Base-by-base conservation (phyloP, 768 basidiomycete species). In the Kwoniella botswanensis region DNA sequence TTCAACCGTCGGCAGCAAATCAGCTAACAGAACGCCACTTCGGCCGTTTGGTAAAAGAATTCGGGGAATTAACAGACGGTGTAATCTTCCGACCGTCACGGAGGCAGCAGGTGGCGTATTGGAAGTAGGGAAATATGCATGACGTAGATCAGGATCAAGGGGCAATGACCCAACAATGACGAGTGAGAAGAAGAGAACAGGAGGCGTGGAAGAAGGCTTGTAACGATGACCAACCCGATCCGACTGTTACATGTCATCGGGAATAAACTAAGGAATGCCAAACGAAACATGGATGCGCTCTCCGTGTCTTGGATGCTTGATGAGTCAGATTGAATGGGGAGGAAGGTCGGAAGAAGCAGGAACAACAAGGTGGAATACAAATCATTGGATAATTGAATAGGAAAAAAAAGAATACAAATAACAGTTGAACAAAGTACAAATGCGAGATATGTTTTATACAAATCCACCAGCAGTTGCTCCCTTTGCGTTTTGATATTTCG, bases 1-100 rank as follows among this genome's bases (percentile, higher is more conserved):
- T 61, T 61, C 35, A 43, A 44, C 59, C 59, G 59, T 61, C 59
- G 59, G 59, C 21, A 61, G 43, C n/a, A 44, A 43, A 61, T 44
- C 13, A 1, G 22, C 59, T 61, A 61, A 44, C 35, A 61, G n/a
- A 43, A 29, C n/a, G 59, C 59, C 59, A 61, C 59, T 58, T 58
- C 57, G 57, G 57, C 29, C 57, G 57, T 58, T 41, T 26, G 57
- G 46, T 11, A 13, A 15, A 43, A 11, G 18, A 18, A 43, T 61
- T 61, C 59, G 42, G 46, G 46, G 46, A 50, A 50, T 50, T 7
- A 58, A 52, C 13, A 52, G 2, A 52, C 0, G 50, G 13, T 17
- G n/a, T 15, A 41, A 29, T 59, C 10, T 56, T 22, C 55, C 24
- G 50, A 21, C 41, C 10, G 57, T 59, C 57, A 43, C 35, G 59